phyloP scores from a whole-genome alignment of 1,284 basidiomycete species.

The Boletus mariae region DNA sequence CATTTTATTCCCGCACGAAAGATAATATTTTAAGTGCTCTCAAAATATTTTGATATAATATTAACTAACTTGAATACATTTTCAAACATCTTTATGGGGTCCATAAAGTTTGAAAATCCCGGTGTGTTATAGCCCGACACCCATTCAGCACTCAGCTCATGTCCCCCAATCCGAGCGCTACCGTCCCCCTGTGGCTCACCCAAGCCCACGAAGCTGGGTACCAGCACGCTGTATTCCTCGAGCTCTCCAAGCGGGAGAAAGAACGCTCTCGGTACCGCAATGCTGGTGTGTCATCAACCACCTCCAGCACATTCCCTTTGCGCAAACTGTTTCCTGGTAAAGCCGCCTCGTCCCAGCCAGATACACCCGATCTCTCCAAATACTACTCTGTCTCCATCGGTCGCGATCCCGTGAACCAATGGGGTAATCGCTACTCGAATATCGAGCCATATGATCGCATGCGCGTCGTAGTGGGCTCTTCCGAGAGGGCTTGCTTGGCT shows the following conservation, averaged over 20 bases:
- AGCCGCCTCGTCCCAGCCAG: slow-evolving; percentile 26
- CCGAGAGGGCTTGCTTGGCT: slow-evolving; percentile 14
- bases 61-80: no score
- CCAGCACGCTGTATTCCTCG: slow-evolving; percentile 13
- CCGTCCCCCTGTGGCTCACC: slow-evolving; percentile 20
- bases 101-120: no score
- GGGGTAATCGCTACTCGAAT: slow-evolving; percentile 67
- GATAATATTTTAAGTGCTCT: no score
- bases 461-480: slow-evolving; percentile 10
- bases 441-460: slow-evolving; percentile 72
- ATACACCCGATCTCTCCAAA: slow-evolving; percentile 27
- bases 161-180: slow-evolving; percentile 5
- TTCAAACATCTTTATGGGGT: no score
- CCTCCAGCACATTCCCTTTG: not conserved
- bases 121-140: slow-evolving; percentile 10
- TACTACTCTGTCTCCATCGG: slow-evolving; percentile 58
- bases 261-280: slow-evolving; percentile 22
- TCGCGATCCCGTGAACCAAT: slow-evolving; percentile 40
- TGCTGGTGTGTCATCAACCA: not conserved
- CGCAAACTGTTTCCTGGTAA: slow-evolving; percentile 25
- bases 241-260: slow-evolving; percentile 25
- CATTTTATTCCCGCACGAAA: no score
- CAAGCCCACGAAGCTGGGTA: slow-evolving; percentile 12
- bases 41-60: no score
- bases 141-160: slow-evolving; percentile 5